phyloP scores from a whole-genome alignment of 106 monocot genomes.

The Dendrobium chrysotoxum region DNA sequence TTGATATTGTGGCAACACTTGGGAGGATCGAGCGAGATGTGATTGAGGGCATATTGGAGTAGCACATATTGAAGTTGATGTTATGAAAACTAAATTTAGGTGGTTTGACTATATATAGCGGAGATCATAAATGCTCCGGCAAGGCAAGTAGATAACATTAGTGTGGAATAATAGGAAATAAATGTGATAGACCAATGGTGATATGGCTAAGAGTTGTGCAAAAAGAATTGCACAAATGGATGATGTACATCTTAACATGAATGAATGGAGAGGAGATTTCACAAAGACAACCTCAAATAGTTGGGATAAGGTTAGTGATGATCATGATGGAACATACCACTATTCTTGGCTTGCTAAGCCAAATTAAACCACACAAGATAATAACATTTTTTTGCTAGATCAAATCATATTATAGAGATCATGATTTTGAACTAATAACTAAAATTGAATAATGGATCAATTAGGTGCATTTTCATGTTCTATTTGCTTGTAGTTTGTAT shows the following conservation, averaged over 20 bases:
- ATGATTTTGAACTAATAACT: not conserved
- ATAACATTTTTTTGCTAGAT: not conserved
- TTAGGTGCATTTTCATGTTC: not conserved
- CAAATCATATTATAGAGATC: not conserved
- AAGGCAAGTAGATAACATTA: not conserved
- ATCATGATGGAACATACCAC: not conserved
- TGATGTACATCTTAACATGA: too few relatives aligned
- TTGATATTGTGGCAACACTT: not conserved
- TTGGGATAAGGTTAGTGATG: too few relatives aligned
- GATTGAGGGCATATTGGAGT: not conserved
- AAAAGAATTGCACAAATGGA: not conserved
- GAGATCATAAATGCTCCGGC: not conserved
- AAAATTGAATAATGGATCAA: not conserved
- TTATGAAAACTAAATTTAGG: not conserved
- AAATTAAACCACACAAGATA: not conserved
- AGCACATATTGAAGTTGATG: not conserved
- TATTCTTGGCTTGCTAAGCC: not conserved
- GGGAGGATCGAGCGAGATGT: not conserved
- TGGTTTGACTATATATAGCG: not conserved
- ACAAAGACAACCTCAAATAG: too few relatives aligned
- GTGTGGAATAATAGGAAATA: not conserved
- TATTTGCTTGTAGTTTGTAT: too few relatives aligned
- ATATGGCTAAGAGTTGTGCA: not conserved
- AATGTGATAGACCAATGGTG: not conserved
- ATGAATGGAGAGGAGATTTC: too few relatives aligned